A percentile compares a stretch with the other conserved stretches of the same genome.
These are phyloP conservation scores for Pezicula radicicola DNA, from an alignment of 2,329 filamentous ascomycete genomes.

Conservation along the genomic window DNA sequence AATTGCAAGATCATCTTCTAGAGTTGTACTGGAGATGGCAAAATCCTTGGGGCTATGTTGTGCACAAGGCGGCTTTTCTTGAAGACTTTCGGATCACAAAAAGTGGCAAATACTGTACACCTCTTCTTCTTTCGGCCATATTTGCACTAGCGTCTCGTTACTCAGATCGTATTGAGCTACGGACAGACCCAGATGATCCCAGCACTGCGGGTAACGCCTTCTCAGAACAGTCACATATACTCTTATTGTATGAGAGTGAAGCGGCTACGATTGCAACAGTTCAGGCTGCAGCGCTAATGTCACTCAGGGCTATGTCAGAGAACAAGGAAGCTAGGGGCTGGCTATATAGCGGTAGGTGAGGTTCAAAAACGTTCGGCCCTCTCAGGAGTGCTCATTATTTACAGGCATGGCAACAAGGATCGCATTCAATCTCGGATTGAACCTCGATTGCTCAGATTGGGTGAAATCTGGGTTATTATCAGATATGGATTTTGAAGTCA, in stretches of 20 bases:
- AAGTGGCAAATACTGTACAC: conserved; percentile 30
- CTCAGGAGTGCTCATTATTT: neutral
- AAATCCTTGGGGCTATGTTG: conserved; percentile 43
- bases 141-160: conserved; percentile 25
- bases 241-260: neutral
- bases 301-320: no score
- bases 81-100: conserved; percentile 24
- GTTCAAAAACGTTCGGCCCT: neutral
- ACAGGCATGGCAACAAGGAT: neutral
- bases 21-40: conserved; percentile 50
- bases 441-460: neutral
- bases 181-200: conserved; percentile 14
- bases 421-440: neutral
- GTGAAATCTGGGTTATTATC: neutral
- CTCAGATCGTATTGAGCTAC: conserved; percentile 17
- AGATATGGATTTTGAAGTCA: neutral
- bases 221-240: neutral
- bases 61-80: conserved; percentile 51
- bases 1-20: conserved; percentile 47
- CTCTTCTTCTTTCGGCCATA: conserved; percentile 34
- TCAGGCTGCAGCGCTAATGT: no score
- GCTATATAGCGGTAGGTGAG: neutral
- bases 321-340: neutral
- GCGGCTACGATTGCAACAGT: no score
- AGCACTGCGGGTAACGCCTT: conserved; percentile 12